These are phyloP conservation scores for Kwoniella shandongensis DNA, from an alignment of 768 basidiomycete genomes.

Conservation along the genomic window DNA sequence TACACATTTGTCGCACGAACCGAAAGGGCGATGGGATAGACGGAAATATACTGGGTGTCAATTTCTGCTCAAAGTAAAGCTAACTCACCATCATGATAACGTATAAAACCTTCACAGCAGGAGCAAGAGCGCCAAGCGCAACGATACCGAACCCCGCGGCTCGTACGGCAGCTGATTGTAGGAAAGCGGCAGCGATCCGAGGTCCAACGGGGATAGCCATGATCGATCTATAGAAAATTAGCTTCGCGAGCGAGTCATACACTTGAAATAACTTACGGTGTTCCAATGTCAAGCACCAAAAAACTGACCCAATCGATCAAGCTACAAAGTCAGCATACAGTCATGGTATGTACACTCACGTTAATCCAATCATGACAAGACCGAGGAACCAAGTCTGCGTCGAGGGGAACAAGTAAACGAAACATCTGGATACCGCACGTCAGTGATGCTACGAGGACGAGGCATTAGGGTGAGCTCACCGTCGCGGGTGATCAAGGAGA, in stretches of 20 bases:
- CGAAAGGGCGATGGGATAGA: constrained; percentile 52
- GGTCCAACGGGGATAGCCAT: constrained; percentile 68
- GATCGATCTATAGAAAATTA: constrained; percentile 56
- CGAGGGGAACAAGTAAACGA: constrained; percentile 83
- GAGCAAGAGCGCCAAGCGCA: constrained; percentile 69
- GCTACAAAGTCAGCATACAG: constrained; percentile 54
- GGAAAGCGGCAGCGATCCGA: constrained; percentile 69
- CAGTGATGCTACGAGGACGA: constrained; percentile 1
- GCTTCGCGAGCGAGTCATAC: neutral
- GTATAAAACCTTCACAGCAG: constrained; percentile 84
- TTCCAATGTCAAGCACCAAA: constrained; percentile 82
- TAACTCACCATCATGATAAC: constrained; percentile 87
- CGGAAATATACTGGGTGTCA: constrained; percentile 12
- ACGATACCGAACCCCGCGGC: constrained; percentile 86
- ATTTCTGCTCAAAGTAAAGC: neutral
- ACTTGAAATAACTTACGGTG: constrained; percentile 53
- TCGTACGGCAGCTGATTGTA: constrained; percentile 76
- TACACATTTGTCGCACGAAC: constrained; percentile 76
- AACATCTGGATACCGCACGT: constrained; percentile 61
- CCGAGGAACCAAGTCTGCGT: constrained; percentile 92
- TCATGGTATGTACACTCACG: constrained; percentile 57
- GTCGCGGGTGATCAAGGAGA: constrained; percentile 88
- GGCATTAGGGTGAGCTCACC: constrained; percentile 32
- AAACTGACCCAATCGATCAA: constrained; percentile 86
- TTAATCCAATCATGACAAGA: constrained; percentile 66